Conservation (phyloP, 2,329 filamentous ascomycete species). For the Tricladium varicosporioides region DNA sequence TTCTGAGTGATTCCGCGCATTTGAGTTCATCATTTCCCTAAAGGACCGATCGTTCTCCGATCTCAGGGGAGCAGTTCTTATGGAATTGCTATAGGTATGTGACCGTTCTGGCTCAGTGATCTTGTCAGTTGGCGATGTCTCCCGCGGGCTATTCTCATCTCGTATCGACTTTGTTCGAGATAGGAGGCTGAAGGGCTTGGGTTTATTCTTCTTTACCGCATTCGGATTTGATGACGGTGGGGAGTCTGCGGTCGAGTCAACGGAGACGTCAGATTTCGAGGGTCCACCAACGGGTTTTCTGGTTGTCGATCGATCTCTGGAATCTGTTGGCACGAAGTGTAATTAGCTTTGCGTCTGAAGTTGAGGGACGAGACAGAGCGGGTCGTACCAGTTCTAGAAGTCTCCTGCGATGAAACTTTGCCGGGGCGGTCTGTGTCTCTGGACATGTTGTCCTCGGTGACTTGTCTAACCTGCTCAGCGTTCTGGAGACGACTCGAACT, state of each 20-base stretch:
- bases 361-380: slow-evolving; percentile 18
- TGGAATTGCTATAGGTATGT: slow-evolving; percentile 37
- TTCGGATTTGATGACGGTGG: slow-evolving; percentile 15
- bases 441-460: slow-evolving; percentile 35
- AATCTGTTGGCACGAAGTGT: slow-evolving; percentile 22
- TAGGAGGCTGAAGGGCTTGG: slow-evolving; percentile 37
- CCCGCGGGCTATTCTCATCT: slow-evolving; percentile 35
- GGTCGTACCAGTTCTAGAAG: slow-evolving; percentile 32
- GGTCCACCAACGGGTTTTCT: slow-evolving; percentile 30
- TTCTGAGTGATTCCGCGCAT: slow-evolving; percentile 67
- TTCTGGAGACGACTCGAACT: slow-evolving; percentile 42
- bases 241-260: slow-evolving; percentile 23
- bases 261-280: slow-evolving; percentile 28
- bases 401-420: slow-evolving; percentile 32
- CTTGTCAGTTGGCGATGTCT: slow-evolving; percentile 23
- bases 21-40: slow-evolving; percentile 64
- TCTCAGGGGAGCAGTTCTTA: slow-evolving; percentile 61
- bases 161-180: slow-evolving; percentile 43
- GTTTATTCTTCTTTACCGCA: slow-evolving; percentile 29
- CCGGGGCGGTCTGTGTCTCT: slow-evolving; percentile 32
- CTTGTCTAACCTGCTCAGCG: slow-evolving; percentile 34
- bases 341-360: slow-evolving; percentile 20
- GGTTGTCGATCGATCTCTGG: slow-evolving; percentile 24
- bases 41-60: slow-evolving; percentile 58
- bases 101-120: slow-evolving; percentile 35